Evolutionary conservation across 192 early-diverging fungal genomes (phyloP), one percentile per base, ranked within the genome.

Genomic region (Paraglomus occultum): DNA sequence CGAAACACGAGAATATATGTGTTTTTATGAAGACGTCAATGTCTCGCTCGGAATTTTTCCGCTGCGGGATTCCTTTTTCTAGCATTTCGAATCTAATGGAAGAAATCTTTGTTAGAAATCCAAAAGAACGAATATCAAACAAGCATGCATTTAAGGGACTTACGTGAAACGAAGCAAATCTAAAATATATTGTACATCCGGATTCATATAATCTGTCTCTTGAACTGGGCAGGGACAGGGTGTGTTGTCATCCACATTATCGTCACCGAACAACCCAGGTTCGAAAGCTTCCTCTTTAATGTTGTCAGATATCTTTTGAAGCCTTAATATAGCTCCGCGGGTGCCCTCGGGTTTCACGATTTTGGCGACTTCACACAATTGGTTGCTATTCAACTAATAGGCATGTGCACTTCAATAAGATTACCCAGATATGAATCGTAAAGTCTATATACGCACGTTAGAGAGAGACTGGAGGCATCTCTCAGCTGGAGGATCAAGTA

Each of bases 11-110:
- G n/a, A 72, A 65, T 9, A 72, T 72, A 10, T 65, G 71, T 43
- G 14, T 6, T 65, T 72, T 72, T 18, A 72, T 45, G 45, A 72
- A 72, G 0, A 72, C 48, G 47, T 72, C 71, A 47, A 65, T 72
- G 49, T 72, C 62, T 7, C 60, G 61, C 38, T 65, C 71, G 39
- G 61, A 18, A 39, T 72, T 72, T 45, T 38, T 17, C 43, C n/a
- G 6, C 45, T 72, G 61, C 38, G 62, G 31, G 17, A 72, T 72
- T 8, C 17, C 49, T 31, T 53, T 72, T 47, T 48, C 18, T 7
- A 72, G 18, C 62, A 72, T 72, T 72, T 72, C 71, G 40, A 58
- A 72, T 39, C 62, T 72, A 51, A 14, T 15, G 20, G 20, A 72
- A 72, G 45, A 45, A 23, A 20, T 68, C 15, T 7, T 54, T 64